These are phyloP conservation scores for Allium cepa DNA, from an alignment of 106 monocot genomes.

Conservation along the genomic window DNA sequence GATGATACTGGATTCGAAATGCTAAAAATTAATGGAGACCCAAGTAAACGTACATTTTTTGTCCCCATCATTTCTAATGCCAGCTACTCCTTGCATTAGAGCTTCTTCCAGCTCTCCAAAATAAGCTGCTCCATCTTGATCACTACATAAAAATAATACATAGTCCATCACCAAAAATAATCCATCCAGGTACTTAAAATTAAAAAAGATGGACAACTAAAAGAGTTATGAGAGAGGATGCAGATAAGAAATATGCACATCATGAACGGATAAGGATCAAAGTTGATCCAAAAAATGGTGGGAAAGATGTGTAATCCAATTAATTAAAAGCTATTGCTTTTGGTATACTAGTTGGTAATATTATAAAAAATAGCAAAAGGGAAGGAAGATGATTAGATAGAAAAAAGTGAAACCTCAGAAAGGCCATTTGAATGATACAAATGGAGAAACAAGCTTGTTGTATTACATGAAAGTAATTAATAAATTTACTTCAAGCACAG, in stretches of 20 bases:
- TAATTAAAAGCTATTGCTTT: not conserved
- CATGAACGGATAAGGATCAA: constrained; percentile 19
- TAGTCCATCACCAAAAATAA: constrained; percentile 1
- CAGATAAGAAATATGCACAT: not conserved
- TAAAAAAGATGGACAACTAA: not conserved
- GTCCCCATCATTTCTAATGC: constrained; percentile 34
- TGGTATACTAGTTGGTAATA: not conserved
- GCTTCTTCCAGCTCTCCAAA: constrained; percentile 88
- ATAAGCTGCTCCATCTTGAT: constrained; percentile 63
- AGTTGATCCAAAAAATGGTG: constrained; percentile 7
- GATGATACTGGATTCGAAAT: too few relatives aligned
- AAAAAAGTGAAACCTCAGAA: constrained; percentile 2
- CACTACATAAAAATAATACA: constrained; percentile 22
- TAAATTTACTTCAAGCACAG: not conserved
- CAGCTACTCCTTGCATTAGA: constrained; percentile 80
- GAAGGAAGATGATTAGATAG: not conserved
- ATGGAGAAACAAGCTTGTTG: not conserved
- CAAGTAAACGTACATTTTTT: constrained; percentile 33
- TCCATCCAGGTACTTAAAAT: not conserved
- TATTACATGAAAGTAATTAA: not conserved
- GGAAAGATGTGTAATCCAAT: constrained; percentile 27
- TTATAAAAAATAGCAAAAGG: not conserved
- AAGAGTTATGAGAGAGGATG: not conserved
- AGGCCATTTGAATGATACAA: not conserved
- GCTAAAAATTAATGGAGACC: not conserved